Evolutionary conservation across 2,329 filamentous ascomycete species (phyloP), one percentile per base, ranked within the genome.

Genomic region (Penicillium sp.): DNA sequence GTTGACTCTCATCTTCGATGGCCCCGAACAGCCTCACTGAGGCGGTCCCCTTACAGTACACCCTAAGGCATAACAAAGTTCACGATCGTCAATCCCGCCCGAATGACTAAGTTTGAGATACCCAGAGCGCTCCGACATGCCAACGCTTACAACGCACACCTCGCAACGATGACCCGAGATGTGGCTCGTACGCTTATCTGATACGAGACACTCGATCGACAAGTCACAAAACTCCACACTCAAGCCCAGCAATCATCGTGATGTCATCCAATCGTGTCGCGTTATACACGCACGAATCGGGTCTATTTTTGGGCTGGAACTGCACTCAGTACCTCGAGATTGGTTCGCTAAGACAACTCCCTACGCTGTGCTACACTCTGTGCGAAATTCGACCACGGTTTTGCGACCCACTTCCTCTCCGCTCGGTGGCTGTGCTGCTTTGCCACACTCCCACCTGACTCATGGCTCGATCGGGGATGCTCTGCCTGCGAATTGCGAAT

Each of bases 1-100:
- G 57, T 58, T 51, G 43, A 49, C 57, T 13, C 10, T 16, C 10
- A 6, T 24, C 12, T n/a, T 24, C 15, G 7, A 9, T 38, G 16
- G 33, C n/a, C 16, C 16, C 12, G 34, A 18, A 36, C 9, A 16
- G 36, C 36, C 18, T 39, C 36, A 21, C 36, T 39, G 36, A 39
- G 16, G 36, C 36, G 36, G 16, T 1, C 34, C 13, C 16, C 4
- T 18, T 21, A 16, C n/a, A 1, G 3, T 6, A 6, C 10, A 29
- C 10, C 10, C 8, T 12, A 29, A 3, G 1, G 10, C 10, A 10
- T 9, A 10, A 29, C 2, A 29, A 12, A 3, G 3, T 10, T 29
- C 28, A 29, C 8, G 1, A 1, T 9, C 7, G 4, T 16, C 34
- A 2, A 36, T n/a, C 13, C 33, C n/a, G 34, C 9, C 16, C 34